phyloP scores from a whole-genome alignment of 2,329 filamentous ascomycete species.

The Xylariaceae sp. region DNA sequence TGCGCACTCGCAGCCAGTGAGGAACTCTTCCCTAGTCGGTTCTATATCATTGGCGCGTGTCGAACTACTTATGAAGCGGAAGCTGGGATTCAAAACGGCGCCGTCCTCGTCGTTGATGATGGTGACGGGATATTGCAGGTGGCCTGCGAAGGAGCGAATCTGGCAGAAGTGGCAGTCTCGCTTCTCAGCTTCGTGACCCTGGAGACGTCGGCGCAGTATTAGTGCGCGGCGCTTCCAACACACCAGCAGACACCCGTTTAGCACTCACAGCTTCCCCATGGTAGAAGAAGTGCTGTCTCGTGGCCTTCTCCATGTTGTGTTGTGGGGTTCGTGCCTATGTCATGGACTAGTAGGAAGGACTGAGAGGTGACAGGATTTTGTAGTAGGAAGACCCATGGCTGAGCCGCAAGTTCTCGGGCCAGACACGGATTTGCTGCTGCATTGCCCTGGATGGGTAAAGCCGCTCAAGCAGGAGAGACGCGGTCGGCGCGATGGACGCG shows the following conservation, averaged over 20 bases:
- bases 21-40: conserved; percentile 52
- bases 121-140: conserved; percentile 45
- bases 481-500: no score
- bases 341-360: no score
- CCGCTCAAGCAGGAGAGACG: no score
- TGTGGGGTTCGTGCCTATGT: no score
- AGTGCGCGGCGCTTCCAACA: no score
- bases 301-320: conserved; percentile 39
- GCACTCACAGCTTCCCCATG: conserved; percentile 33
- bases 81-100: conserved; percentile 50
- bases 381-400: no score
- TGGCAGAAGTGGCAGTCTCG: conserved; percentile 54
- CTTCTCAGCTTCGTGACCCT: conserved; percentile 32
- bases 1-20: conserved; percentile 61
- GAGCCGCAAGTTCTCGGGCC: no score
- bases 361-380: no score
- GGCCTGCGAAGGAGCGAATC: conserved; percentile 45
- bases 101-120: conserved; percentile 58
- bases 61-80: conserved; percentile 60
- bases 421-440: no score
- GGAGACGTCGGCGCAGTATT: no score
- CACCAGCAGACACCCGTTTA: conserved; percentile 9
- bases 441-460: no score
- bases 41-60: conserved; percentile 53
- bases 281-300: conserved; percentile 41